A percentile compares a stretch with the other conserved stretches of the same genome.
Conservation (phyloP, 2,329 filamentous ascomycete species). For the Colletotrichum costaricense region DNA sequence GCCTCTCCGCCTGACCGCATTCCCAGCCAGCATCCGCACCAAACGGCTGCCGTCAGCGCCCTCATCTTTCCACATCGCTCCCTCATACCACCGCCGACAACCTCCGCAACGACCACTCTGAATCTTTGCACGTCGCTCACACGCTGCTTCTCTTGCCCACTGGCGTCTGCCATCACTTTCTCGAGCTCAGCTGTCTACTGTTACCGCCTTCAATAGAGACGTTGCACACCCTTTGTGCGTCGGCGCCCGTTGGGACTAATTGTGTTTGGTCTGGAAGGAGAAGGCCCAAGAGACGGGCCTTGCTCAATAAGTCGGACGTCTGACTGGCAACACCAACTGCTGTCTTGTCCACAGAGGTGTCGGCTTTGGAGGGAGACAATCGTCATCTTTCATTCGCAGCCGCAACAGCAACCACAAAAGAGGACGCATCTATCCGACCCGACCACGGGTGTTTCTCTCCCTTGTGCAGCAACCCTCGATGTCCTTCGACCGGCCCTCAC, state of each 20-base stretch:
- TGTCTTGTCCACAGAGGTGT: background rate
- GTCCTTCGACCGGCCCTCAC: slow-evolving; percentile 17
- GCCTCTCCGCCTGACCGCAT: slow-evolving; percentile 29
- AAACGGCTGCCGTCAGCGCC: background rate
- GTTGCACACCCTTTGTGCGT: slow-evolving; percentile 11
- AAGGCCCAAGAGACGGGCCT: slow-evolving; percentile 5
- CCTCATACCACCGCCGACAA: background rate
- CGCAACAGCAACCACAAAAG: slow-evolving; percentile 16
- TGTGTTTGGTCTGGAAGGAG: slow-evolving; percentile 3
- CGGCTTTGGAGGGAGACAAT: background rate
- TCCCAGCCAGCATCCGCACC: slow-evolving; percentile 14
- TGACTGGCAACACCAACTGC: background rate
- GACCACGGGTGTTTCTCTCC: slow-evolving; percentile 4
- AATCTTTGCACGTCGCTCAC: background rate
- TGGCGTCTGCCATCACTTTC: background rate
- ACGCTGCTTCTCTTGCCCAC: background rate
- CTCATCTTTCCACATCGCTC: slow-evolving; percentile 12
- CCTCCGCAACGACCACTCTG: background rate
- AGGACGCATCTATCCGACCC: slow-evolving; percentile 14
- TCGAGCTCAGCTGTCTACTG: background rate
- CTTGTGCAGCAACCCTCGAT: slow-evolving; percentile 11
- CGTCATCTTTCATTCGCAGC: background rate
- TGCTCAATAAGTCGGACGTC: slow-evolving; percentile 2
- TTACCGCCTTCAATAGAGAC: background rate
- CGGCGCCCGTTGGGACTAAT: slow-evolving; percentile 4